Conservation (phyloP, 306 rosid species). For the Lotus japonicus region DNA sequence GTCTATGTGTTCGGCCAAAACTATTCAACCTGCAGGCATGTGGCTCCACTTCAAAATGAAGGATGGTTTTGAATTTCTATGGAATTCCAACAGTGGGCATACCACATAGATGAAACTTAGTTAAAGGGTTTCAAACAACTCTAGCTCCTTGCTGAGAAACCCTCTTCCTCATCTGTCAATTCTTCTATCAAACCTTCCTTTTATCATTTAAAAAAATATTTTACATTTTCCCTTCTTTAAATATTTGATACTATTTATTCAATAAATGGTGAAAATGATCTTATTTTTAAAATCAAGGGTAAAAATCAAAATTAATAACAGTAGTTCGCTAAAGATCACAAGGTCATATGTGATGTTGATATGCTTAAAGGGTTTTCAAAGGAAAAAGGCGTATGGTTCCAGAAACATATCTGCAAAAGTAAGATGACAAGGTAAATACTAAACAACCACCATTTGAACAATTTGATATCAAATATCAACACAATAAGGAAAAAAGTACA, state of each 20-base stretch:
- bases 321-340: neutral
- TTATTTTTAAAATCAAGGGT: neutral
- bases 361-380: neutral
- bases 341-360: neutral
- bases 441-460: neutral
- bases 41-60: neutral
- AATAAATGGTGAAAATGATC: neutral
- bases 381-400: neutral
- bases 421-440: neutral
- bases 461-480: conserved; percentile 17
- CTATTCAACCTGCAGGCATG: neutral
- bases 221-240: neutral
- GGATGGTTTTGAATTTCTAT: neutral
- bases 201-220: neutral
- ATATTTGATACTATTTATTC: neutral
- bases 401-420: neutral
- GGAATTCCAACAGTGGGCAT: neutral
- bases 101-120: neutral
- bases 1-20: neutral
- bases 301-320: neutral
- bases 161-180: neutral
- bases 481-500: neutral
- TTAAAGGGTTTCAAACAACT: neutral
- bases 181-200: neutral
- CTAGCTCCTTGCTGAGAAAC: neutral